phyloP scores from a whole-genome alignment of 2,329 filamentous ascomycete species.

The Epichloe sp. region DNA sequence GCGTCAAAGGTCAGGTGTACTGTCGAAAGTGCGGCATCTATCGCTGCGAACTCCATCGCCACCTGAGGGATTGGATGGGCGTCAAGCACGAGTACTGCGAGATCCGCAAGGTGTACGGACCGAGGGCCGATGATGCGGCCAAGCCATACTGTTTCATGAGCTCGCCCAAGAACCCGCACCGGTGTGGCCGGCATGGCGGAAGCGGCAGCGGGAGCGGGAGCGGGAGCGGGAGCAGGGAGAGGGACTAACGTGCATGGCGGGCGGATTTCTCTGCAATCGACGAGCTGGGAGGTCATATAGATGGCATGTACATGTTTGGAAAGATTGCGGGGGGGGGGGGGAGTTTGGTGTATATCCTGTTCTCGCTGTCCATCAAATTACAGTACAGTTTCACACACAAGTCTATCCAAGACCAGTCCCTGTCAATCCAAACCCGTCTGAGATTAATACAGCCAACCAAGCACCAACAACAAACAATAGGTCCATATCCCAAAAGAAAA shows the following conservation, averaged over 20 bases:
- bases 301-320: too few relatives aligned
- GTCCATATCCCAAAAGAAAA: too few relatives aligned
- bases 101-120: constrained; percentile 44
- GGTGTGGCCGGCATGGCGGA: constrained; percentile 42
- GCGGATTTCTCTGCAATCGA: too few relatives aligned
- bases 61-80: constrained; percentile 48
- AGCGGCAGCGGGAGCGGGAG: constrained; percentile 1
- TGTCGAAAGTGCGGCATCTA: constrained; percentile 49
- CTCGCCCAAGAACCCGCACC: constrained; percentile 43
- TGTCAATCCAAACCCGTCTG: too few relatives aligned
- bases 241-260: neutral
- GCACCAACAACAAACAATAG: too few relatives aligned
- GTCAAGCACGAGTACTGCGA: constrained; percentile 44
- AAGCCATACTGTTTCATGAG: constrained; percentile 44
- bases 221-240: constrained; percentile 5
- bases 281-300: too few relatives aligned
- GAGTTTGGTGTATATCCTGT: too few relatives aligned
- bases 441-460: too few relatives aligned
- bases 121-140: constrained; percentile 30
- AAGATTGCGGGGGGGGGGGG: too few relatives aligned
- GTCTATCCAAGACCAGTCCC: too few relatives aligned
- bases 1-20: constrained; percentile 45
- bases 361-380: too few relatives aligned
- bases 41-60: constrained; percentile 50
- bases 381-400: too few relatives aligned